A percentile compares a stretch with the other conserved stretches of the same genome.
phyloP scores from a whole-genome alignment of 345 rosid species.

The Anastatica hierochuntica region DNA sequence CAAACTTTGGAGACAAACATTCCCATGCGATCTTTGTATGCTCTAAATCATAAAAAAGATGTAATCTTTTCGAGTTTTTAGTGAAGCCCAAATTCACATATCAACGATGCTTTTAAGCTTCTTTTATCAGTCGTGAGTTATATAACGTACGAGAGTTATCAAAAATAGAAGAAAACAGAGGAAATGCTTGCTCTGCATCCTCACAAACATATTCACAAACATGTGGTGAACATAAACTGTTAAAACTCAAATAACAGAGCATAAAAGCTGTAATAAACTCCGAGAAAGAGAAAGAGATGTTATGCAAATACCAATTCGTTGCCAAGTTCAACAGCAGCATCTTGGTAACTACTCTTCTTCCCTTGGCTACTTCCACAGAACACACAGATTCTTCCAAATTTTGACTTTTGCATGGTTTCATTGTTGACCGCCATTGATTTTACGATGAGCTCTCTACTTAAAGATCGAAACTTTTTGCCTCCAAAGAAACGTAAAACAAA shows the following conservation, averaged over 20 bases:
- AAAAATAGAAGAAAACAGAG: too few species aligned
- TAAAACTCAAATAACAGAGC: background rate
- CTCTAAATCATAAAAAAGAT: too few species aligned
- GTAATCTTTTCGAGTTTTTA: too few species aligned
- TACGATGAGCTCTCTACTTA: background rate
- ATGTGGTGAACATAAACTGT: constrained; percentile 14
- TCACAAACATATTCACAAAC: constrained; percentile 22
- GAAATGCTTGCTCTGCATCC: too few species aligned
- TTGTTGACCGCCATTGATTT: constrained; percentile 33
- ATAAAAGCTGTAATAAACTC: background rate
- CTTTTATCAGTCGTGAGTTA: too few species aligned
- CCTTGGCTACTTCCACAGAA: constrained; percentile 92
- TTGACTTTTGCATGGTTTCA: constrained; percentile 29
- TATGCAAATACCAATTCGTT: constrained; percentile 72
- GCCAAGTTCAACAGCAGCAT: constrained; percentile 75
- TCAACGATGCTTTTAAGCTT: too few species aligned
- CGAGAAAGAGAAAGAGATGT: background rate
- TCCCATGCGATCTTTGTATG: background rate
- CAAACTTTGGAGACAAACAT: constrained; percentile 12
- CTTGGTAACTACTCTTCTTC: constrained; percentile 51
- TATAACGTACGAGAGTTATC: too few species aligned
- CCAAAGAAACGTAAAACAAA: too few species aligned
- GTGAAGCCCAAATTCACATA: too few species aligned
- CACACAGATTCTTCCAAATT: constrained; percentile 71
- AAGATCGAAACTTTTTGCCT: background rate